Percentiles rank a stretch among this genome's conserved stretches.
Evolutionary conservation across 148 eudicot species (phyloP).

Genomic region (Polygonum maritimum): DNA sequence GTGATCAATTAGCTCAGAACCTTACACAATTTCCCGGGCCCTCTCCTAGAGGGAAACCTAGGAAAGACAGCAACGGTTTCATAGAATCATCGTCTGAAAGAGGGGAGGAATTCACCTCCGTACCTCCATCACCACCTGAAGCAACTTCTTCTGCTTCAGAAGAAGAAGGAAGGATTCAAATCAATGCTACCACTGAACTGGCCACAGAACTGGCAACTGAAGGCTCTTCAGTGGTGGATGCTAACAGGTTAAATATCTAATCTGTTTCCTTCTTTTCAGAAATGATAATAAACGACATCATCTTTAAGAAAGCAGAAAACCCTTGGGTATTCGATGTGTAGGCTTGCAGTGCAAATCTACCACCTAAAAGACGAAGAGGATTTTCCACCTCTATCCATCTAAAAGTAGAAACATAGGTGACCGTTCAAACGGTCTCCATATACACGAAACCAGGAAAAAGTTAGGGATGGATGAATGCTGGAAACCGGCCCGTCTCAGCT

Average conservation of each 20-base stretch:
- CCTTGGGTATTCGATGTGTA: slow-evolving; percentile 20
- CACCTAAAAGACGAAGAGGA: slow-evolving; percentile 78
- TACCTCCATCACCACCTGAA: slow-evolving; percentile 15
- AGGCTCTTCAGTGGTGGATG: not conserved
- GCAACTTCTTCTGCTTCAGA: not conserved
- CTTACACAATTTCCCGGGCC: slow-evolving; percentile 19
- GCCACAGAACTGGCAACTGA: not conserved
- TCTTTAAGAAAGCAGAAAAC: not conserved
- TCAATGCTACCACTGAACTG: not conserved
- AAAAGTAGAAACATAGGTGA: slow-evolving; percentile 1
- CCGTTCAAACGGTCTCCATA: not conserved
- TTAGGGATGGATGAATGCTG: slow-evolving; percentile 9
- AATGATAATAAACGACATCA: not conserved
- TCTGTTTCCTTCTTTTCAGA: not conserved
- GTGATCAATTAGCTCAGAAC: slow-evolving; percentile 13
- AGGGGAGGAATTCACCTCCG: slow-evolving; percentile 19
- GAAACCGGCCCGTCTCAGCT: slow-evolving; percentile 2
- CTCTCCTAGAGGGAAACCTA: slow-evolving; percentile 32
- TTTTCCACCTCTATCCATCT: slow-evolving; percentile 67
- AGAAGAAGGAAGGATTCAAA: slow-evolving; percentile 22
- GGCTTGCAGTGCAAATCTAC: slow-evolving; percentile 43
- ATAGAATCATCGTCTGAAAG: slow-evolving; percentile 24
- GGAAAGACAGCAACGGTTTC: slow-evolving; percentile 27
- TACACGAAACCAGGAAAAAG: not conserved
- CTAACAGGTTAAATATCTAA: not conserved